Percentiles rank a stretch among this genome's conserved stretches.
phyloP scores from a whole-genome alignment of 495 filamentous ascomycete species.

The Aspergillus panamensis region DNA sequence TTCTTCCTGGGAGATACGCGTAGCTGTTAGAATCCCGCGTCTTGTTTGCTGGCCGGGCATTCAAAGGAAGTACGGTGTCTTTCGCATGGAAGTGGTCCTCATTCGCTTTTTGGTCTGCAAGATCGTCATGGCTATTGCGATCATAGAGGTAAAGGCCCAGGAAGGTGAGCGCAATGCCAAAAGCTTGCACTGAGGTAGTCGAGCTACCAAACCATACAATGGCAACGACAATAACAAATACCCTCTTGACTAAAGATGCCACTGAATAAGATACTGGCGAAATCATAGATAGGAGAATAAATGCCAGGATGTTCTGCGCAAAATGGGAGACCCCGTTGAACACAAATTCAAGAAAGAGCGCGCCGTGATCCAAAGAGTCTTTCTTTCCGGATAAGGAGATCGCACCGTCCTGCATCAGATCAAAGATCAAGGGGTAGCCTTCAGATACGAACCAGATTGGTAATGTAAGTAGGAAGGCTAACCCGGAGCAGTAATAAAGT shows the following conservation, averaged over 20 bases:
- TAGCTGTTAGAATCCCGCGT: conserved; percentile 44
- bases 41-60: conserved; percentile 34
- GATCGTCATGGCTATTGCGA: conserved; percentile 78
- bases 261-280: conserved; percentile 97
- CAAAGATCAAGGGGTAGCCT: conserved; percentile 61
- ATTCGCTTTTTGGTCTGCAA: conserved; percentile 68
- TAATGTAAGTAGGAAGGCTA: conserved; percentile 86
- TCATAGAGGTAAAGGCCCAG: conserved; percentile 95
- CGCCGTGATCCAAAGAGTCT: conserved; percentile 72
- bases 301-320: conserved; percentile 91
- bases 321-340: conserved; percentile 99
- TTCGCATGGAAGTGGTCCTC: conserved; percentile 54
- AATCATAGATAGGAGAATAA: conserved; percentile 83
- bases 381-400: conserved; percentile 67
- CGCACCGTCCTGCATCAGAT: conserved; percentile 49
- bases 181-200: conserved; percentile 76
- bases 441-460: conserved; percentile 94
- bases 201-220: conserved; percentile 94
- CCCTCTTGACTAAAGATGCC: conserved; percentile 89
- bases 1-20: conserved; percentile 32
- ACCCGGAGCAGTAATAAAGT: conserved; percentile 88
- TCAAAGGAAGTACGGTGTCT: conserved; percentile 69
- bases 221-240: conserved; percentile 93
- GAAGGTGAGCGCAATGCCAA: conserved; percentile 86
- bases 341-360: conserved; percentile 75